These are phyloP conservation scores for Dacryopinax spathularia DNA, from an alignment of 768 basidiomycete genomes.

Conservation along the genomic window DNA sequence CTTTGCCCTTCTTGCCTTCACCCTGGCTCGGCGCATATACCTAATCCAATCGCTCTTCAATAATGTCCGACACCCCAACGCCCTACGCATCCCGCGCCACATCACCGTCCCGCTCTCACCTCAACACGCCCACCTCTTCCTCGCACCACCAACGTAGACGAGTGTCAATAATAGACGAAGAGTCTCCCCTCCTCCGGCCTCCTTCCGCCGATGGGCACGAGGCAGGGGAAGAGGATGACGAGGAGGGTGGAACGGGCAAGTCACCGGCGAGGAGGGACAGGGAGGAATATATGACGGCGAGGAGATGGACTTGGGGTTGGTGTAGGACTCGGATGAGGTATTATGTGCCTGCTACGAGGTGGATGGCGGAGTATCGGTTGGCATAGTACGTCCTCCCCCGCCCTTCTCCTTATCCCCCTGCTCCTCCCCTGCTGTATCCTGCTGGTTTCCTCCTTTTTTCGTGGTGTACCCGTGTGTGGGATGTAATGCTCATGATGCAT, in stretches of 20 bases:
- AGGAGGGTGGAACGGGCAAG: neutral
- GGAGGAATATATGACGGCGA: neutral
- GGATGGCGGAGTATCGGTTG: constrained; percentile 24
- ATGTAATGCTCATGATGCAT: constrained; percentile 39
- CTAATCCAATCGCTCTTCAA: neutral
- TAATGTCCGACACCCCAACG: neutral
- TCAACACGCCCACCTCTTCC: neutral
- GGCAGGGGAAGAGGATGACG: neutral
- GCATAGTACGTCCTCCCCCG: constrained; percentile 14
- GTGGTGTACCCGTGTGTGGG: neutral
- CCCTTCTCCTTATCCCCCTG: constrained; percentile 5
- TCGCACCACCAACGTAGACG: neutral
- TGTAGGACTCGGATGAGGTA: neutral
- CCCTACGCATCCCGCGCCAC: neutral
- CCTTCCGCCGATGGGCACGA: no score
- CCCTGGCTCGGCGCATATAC: neutral
- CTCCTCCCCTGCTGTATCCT: constrained; percentile 3
- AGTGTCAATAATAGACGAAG: neutral
- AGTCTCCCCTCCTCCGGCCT: constrained; percentile 3
- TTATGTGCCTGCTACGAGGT: constrained; percentile 18
- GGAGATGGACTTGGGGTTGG: neutral
- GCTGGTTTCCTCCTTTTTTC: neutral
- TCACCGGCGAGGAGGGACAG: neutral
- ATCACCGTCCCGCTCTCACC: neutral
- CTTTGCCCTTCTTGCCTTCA: neutral